Evolutionary conservation across 2,329 filamentous ascomycete species (phyloP).

Genomic region (Aureobasidium sp.): DNA sequence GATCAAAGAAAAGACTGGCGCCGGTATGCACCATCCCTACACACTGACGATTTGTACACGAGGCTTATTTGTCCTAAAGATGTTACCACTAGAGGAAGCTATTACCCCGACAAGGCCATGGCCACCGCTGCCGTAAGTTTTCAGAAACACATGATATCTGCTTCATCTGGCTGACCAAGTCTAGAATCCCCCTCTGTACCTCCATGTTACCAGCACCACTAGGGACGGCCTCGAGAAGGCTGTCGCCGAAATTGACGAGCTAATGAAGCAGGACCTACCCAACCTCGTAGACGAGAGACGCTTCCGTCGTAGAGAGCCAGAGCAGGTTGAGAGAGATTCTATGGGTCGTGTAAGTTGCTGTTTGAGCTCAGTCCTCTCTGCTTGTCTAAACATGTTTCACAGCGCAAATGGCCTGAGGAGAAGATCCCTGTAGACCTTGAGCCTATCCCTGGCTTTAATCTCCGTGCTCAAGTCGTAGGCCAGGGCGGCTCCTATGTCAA

Average conservation of each 20-base stretch:
- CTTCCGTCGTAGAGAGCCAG: conserved; percentile 75
- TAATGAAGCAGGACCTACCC: conserved; percentile 93
- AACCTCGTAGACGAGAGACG: conserved; percentile 91
- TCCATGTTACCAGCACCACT: conserved; percentile 87
- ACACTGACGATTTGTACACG: conserved; percentile 39
- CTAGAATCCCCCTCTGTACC: conserved; percentile 86
- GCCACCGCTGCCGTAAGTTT: conserved; percentile 77
- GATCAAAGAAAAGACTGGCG: conserved; percentile 99
- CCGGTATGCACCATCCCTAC: conserved; percentile 73
- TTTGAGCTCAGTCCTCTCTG: neutral
- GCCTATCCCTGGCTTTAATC: conserved; percentile 87
- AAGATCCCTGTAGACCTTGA: conserved; percentile 88
- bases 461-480: conserved; percentile 92
- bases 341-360: conserved; percentile 65
- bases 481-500: conserved; percentile 94
- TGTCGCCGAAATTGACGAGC: conserved; percentile 79
- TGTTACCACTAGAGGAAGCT: conserved; percentile 95
- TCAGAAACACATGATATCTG: conserved; percentile 1
- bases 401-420: conserved; percentile 99
- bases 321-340: conserved; percentile 81
- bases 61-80: conserved; percentile 68
- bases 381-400: conserved; percentile 20
- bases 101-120: conserved; percentile 97
- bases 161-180: conserved; percentile 2
- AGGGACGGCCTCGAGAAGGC: conserved; percentile 90